Evolutionary conservation across 768 basidiomycete genomes (phyloP).

Genomic region (Thelephora aurantiotincta): DNA sequence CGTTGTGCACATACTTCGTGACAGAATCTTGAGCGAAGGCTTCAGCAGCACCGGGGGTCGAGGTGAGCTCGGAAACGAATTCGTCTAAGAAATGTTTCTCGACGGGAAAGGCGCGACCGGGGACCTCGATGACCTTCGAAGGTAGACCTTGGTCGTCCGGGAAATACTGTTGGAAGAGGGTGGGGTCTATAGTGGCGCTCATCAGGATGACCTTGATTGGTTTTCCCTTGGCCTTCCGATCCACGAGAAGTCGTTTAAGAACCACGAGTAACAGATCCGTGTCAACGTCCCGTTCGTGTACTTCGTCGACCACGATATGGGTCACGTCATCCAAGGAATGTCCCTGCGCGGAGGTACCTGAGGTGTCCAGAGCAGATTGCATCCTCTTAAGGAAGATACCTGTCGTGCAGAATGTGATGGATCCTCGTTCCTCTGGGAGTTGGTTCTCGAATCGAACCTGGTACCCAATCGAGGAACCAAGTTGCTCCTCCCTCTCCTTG

Average conservation of each 20-base stretch:
- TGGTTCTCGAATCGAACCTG: constrained; percentile 85
- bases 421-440: constrained; percentile 66
- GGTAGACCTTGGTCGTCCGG: constrained; percentile 39
- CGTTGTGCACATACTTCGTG: constrained; percentile 53
- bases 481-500: constrained; percentile 63
- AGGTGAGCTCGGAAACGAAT: constrained; percentile 38
- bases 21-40: constrained; percentile 61
- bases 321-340: constrained; percentile 57
- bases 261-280: constrained; percentile 84
- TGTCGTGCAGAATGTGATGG: constrained; percentile 86
- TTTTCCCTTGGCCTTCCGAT: constrained; percentile 53
- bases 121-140: constrained; percentile 64
- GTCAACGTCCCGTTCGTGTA: constrained; percentile 90
- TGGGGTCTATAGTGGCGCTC: constrained; percentile 92
- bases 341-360: constrained; percentile 18
- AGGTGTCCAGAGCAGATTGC: constrained; percentile 43
- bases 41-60: constrained; percentile 33
- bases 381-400: constrained; percentile 81
- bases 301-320: constrained; percentile 90
- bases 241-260: constrained; percentile 67
- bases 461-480: constrained; percentile 74
- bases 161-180: constrained; percentile 84
- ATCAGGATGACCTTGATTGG: constrained; percentile 83
- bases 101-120: constrained; percentile 90
- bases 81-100: constrained; percentile 71